Percentiles rank a stretch among this genome's conserved stretches.
These are phyloP conservation scores for Penicillium coprophilum DNA, from an alignment of 495 filamentous ascomycete genomes.

Conservation along the genomic window DNA sequence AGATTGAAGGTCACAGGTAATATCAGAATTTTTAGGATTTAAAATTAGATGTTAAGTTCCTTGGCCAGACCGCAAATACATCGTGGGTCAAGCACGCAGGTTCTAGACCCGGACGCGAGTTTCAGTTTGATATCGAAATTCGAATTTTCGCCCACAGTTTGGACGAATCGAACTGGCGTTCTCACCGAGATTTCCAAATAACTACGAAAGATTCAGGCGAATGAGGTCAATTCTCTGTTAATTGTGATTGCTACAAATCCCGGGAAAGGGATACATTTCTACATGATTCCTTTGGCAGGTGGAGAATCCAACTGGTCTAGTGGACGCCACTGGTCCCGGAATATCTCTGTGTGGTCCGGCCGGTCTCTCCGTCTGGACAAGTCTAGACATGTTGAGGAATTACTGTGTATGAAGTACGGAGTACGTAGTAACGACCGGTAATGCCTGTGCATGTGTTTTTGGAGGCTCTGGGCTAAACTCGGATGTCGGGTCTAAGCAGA, in stretches of 20 bases:
- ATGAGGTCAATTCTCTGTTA: neutral
- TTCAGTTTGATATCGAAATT: constrained; percentile 6
- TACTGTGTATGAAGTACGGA: neutral
- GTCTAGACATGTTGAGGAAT: constrained; percentile 11
- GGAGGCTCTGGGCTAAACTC: neutral
- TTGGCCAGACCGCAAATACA: neutral
- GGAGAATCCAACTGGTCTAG: constrained; percentile 17
- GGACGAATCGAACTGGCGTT: neutral
- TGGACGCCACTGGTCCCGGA: constrained; percentile 21
- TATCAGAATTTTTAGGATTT: constrained; percentile 2
- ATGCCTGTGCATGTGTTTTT: neutral
- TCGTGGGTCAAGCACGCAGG: constrained; percentile 9
- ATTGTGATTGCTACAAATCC: neutral
- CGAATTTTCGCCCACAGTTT: neutral
- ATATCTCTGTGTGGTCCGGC: constrained; percentile 18
- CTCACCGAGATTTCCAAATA: neutral
- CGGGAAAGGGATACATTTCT: constrained; percentile 15
- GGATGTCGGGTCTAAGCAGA: constrained; percentile 1
- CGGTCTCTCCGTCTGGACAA: constrained; percentile 2
- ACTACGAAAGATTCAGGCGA: neutral
- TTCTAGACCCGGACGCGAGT: constrained; percentile 11
- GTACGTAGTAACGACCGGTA: neutral
- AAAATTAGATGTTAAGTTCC: neutral
- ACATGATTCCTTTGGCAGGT: constrained; percentile 16
- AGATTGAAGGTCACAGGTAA: neutral